These are phyloP conservation scores for Fusarium bactridioides DNA, from an alignment of 2,329 filamentous ascomycete genomes.

Conservation along the genomic window DNA sequence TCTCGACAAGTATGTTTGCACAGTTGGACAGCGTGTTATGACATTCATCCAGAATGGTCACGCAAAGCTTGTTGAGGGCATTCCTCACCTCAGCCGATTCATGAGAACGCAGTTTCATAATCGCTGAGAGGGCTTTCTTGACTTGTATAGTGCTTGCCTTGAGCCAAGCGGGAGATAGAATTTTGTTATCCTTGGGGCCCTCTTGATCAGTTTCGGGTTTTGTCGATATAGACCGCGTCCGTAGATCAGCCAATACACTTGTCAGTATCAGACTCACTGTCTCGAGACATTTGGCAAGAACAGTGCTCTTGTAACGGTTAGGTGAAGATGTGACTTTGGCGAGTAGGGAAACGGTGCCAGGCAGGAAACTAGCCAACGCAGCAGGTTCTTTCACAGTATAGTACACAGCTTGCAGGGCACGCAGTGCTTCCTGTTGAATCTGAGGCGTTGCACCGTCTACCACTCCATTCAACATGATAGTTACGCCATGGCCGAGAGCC, in stretches of 20 bases:
- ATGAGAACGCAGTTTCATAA: slow-evolving; percentile 78
- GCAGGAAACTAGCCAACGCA: slow-evolving; percentile 85
- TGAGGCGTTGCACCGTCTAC: slow-evolving; percentile 67
- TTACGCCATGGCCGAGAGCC: slow-evolving; percentile 81
- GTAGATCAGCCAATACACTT: slow-evolving; percentile 66
- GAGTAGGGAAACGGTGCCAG: slow-evolving; percentile 84
- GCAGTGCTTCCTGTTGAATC: slow-evolving; percentile 76
- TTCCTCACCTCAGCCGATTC: slow-evolving; percentile 72
- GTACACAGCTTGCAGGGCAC: slow-evolving; percentile 69
- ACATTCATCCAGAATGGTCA: slow-evolving; percentile 81
- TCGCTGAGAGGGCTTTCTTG: slow-evolving; percentile 79
- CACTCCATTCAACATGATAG: slow-evolving; percentile 79
- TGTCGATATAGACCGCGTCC: slow-evolving; percentile 56
- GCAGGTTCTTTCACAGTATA: slow-evolving; percentile 72
- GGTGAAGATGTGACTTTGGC: slow-evolving; percentile 78
- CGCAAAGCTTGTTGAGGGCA: slow-evolving; percentile 74
- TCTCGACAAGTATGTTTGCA: slow-evolving; percentile 78
- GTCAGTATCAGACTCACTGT: slow-evolving; percentile 64
- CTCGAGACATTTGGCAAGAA: slow-evolving; percentile 70
- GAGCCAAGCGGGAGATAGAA: slow-evolving; percentile 70
- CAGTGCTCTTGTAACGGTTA: slow-evolving; percentile 61
- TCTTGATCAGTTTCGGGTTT: slow-evolving; percentile 42
- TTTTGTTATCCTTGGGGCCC: slow-evolving; percentile 43
- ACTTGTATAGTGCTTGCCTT: slow-evolving; percentile 82
- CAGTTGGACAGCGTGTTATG: slow-evolving; percentile 75